Percentiles rank a stretch among this genome's conserved stretches.
These are phyloP conservation scores for Parafenestella ontariensis DNA, from an alignment of 2,329 filamentous ascomycete genomes.

Conservation along the genomic window DNA sequence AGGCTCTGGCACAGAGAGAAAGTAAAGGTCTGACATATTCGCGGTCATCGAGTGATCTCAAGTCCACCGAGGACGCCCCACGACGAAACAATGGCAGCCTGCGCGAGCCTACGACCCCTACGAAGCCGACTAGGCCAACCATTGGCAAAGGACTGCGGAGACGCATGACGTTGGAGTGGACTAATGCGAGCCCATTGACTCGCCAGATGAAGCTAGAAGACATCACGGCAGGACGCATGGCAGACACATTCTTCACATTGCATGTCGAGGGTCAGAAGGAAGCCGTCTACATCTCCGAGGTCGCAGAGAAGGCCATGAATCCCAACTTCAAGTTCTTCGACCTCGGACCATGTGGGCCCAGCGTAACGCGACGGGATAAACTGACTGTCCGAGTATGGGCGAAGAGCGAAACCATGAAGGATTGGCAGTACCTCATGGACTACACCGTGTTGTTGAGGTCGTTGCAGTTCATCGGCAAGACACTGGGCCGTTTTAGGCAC, in stretches of 20 bases:
- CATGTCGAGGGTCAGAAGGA: slow-evolving; percentile 70
- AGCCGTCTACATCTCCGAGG: slow-evolving; percentile 90
- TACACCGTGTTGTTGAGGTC: slow-evolving; percentile 73
- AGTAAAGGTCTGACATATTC: slow-evolving; percentile 61
- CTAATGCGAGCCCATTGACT: slow-evolving; percentile 62
- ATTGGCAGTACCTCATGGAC: slow-evolving; percentile 73
- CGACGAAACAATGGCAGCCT: slow-evolving; percentile 32
- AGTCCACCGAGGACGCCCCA: slow-evolving; percentile 32
- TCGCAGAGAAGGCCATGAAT: slow-evolving; percentile 81
- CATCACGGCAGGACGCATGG: slow-evolving; percentile 73
- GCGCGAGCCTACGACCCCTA: slow-evolving; percentile 26
- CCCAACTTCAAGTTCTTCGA: slow-evolving; percentile 90
- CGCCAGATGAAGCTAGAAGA: slow-evolving; percentile 80
- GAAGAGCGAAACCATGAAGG: slow-evolving; percentile 59
- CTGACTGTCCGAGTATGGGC: slow-evolving; percentile 79
- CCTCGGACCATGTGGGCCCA: slow-evolving; percentile 67
- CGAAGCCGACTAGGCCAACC: slow-evolving; percentile 41
- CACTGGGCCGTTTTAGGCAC: slow-evolving; percentile 66
- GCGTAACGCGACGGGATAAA: slow-evolving; percentile 69
- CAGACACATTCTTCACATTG: slow-evolving; percentile 88
- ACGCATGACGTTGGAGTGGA: slow-evolving; percentile 70
- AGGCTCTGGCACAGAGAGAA: slow-evolving; percentile 64
- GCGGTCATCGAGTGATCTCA: slow-evolving; percentile 64
- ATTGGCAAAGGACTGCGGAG: slow-evolving; percentile 53
- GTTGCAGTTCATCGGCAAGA: slow-evolving; percentile 79